phyloP scores from a whole-genome alignment of 2,329 filamentous ascomycete species.

The Fusarium protoensiforme region DNA sequence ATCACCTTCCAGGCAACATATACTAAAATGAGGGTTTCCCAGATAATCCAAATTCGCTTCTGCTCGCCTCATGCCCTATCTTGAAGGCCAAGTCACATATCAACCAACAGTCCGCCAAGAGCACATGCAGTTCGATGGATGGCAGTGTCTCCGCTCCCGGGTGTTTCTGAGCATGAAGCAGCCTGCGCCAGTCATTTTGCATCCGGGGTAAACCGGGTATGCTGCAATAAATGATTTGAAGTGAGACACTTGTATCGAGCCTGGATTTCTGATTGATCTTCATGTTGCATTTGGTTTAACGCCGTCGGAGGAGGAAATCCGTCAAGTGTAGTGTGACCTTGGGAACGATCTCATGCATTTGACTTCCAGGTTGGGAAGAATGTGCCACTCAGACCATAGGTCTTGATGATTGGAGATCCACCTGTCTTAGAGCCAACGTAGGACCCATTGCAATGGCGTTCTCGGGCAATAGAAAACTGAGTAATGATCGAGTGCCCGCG shows the following conservation, averaged over 20 bases:
- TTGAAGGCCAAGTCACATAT: background rate
- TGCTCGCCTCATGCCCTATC: background rate
- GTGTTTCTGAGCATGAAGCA: background rate
- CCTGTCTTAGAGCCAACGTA: background rate
- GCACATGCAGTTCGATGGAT: background rate
- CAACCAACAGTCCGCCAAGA: background rate
- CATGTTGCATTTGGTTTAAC: constrained; percentile 13
- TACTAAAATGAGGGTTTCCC: background rate
- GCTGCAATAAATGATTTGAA: constrained; percentile 10
- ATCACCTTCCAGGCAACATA: background rate
- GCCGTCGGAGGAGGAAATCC: constrained; percentile 8
- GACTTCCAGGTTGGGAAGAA: constrained; percentile 3
- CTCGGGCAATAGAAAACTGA: background rate
- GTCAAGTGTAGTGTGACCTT: constrained; percentile 20
- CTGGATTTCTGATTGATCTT: constrained; percentile 3
- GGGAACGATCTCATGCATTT: constrained; percentile 11
- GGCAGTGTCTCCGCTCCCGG: background rate
- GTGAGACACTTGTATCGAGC: constrained; percentile 15
- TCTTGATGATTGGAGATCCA: background rate
- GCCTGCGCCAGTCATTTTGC: background rate
- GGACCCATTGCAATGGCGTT: background rate
- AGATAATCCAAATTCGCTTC: background rate
- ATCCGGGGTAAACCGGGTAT: constrained; percentile 27
- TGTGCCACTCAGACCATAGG: constrained; percentile 2
- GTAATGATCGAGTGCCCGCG: background rate